Base-by-base conservation (phyloP, 2,329 filamentous ascomycete species). In the Didymella pomorum region DNA sequence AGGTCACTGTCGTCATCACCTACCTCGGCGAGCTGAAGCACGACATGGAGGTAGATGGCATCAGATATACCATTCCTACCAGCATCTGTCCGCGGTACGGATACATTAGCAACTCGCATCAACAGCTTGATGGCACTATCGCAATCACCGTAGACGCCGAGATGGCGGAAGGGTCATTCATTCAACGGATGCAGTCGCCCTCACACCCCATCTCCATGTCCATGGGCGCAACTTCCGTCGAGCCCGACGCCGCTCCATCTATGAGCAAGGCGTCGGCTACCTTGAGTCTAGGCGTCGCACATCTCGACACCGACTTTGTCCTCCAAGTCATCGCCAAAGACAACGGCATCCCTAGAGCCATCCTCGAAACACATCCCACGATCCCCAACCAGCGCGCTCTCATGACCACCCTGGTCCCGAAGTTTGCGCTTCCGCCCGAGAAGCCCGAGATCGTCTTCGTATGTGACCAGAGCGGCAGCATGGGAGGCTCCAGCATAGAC, bases 11-110 rank as follows among this genome's bases (percentile, higher is more conserved):
- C 7, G 81, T 88, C 11, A 85, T 92, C 54, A 85, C 80, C 0
- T 91, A 90, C 61, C 80, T 91, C 4, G 87, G 86, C 2, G 89
- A 92, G 71, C 80, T 92, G 52, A 90, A 90, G 76, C 87, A 91
- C 64, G 89, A 92, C 68, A 83, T 86, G 42, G 85, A 88, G 61
- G 80, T 84, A 3, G 87, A 92, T 67, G 88, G 88, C 6, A 79
- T 89, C 25, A 83, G 88, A 7, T 89, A 89, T 69, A 91, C 85
- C 4, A 84, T 93, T 4, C 90, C 89, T 0, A 89, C 84, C 0
- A 77, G 74, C 46, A 87, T 93, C 54, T 87, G 86, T 0, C 89
- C 89, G 1, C 82, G 89, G 20, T 92, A 91, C 72, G 87, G 87
- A 10, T 54, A 53, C 2, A 50, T 49, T 57, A 65, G 52, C 56